Percentiles rank a stretch among this genome's conserved stretches.
Conservation (phyloP, 257 asterid genomes). For the Solanum chiquidenum region DNA sequence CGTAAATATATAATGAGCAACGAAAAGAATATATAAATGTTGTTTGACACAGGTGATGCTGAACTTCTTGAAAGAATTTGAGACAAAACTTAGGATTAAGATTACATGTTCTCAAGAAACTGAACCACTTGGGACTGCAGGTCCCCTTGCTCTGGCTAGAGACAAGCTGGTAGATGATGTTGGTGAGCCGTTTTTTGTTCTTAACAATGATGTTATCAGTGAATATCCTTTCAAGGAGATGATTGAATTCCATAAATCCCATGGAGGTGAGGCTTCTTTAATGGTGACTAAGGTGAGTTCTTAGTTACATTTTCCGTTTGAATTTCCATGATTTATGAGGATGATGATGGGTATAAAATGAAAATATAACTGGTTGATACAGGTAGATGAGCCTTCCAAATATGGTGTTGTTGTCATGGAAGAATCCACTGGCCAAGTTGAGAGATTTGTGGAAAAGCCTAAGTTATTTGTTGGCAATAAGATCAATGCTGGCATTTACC, state of each 20-base stretch:
- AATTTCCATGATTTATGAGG: background rate
- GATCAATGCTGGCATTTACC: constrained; percentile 70
- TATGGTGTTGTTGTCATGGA: constrained; percentile 67
- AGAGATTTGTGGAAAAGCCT: constrained; percentile 74
- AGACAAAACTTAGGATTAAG: constrained; percentile 80
- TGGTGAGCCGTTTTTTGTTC: constrained; percentile 93
- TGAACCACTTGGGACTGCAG: constrained; percentile 97
- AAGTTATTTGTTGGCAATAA: constrained; percentile 67
- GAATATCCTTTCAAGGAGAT: constrained; percentile 83
- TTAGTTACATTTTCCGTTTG: background rate
- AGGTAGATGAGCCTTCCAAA: constrained; percentile 79
- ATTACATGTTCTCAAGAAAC: constrained; percentile 95
- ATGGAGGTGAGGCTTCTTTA: constrained; percentile 96
- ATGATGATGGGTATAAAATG: background rate
- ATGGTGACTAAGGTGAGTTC: constrained; percentile 66
- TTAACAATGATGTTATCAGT: constrained; percentile 90
- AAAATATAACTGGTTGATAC: background rate
- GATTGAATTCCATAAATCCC: constrained; percentile 86
- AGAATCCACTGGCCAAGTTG: constrained; percentile 59
- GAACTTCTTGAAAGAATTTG: constrained; percentile 87
- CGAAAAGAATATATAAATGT: background rate
- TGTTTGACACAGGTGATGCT: constrained; percentile 40
- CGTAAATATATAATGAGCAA: background rate
- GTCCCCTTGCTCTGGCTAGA: constrained; percentile 97
- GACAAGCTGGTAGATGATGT: constrained; percentile 70